Evolutionary conservation across 1,284 basidiomycete genomes (phyloP).

Genomic region (Pseudozyma pruni): DNA sequence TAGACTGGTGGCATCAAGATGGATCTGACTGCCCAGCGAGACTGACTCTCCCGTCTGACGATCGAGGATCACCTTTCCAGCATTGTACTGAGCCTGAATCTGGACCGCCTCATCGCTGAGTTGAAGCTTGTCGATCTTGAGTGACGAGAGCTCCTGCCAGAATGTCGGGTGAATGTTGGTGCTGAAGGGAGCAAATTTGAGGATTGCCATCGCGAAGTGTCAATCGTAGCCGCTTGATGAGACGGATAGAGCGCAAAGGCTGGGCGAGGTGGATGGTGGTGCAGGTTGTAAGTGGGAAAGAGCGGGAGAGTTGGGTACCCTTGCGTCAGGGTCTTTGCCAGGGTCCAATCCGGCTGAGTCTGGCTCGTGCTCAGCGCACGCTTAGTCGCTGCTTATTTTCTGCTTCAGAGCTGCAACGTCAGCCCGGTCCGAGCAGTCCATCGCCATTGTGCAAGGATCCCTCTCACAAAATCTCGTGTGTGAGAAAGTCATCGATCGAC

Average conservation of each 20-base stretch:
- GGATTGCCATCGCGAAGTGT: conserved; percentile 47
- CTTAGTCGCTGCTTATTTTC: too few relatives aligned
- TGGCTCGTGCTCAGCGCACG: conserved; percentile 28
- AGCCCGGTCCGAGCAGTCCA: too few relatives aligned
- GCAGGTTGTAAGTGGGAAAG: not conserved
- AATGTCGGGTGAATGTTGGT: conserved; percentile 89
- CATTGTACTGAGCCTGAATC: conserved; percentile 77
- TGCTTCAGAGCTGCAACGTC: too few relatives aligned
- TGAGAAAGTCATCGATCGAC: too few relatives aligned
- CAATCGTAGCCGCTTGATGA: not conserved
- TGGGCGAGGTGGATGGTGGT: conserved; percentile 7
- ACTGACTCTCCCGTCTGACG: conserved; percentile 73
- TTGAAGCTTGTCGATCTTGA: conserved; percentile 91
- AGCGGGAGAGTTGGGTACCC: not conserved
- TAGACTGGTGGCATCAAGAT: conserved; percentile 65
- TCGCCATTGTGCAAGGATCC: too few relatives aligned
- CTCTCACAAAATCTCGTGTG: too few relatives aligned
- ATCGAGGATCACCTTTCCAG: conserved; percentile 80
- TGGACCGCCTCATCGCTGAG: conserved; percentile 80
- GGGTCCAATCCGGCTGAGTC: conserved; percentile 16
- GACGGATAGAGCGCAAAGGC: not conserved
- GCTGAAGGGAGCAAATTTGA: conserved; percentile 87
- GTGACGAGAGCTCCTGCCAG: conserved; percentile 87
- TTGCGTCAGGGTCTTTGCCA: conserved; percentile 16
- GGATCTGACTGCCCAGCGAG: conserved; percentile 56